phyloP scores from a whole-genome alignment of 192 early-diverging fungal genomes.

The Entomortierella parvispora region DNA sequence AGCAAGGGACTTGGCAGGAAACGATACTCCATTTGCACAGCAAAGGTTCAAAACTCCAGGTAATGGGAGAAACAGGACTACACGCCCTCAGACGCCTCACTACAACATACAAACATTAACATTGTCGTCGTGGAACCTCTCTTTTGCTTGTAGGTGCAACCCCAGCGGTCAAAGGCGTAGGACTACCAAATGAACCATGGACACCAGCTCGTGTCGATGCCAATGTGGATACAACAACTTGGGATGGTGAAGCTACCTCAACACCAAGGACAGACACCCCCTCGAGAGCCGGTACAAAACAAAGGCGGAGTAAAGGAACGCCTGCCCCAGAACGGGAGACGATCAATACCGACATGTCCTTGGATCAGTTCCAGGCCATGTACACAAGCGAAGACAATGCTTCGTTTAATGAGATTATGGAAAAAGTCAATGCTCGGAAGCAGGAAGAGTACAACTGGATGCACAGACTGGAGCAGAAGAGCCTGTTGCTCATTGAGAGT shows the following conservation, averaged over 20 bases:
- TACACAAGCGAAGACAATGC: constrained; percentile 89
- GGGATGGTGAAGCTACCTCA: constrained; percentile 3
- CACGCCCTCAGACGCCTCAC: neutral
- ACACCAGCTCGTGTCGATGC: constrained; percentile 43
- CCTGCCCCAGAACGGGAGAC: constrained; percentile 11
- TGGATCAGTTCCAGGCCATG: constrained; percentile 77
- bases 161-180: constrained; percentile 11
- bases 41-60: constrained; percentile 48
- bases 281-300: constrained; percentile 8
- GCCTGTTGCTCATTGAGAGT: constrained; percentile 29
- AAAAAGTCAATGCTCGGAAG: constrained; percentile 66
- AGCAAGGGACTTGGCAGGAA: constrained; percentile 43
- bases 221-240: constrained; percentile 14
- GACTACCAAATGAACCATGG: constrained; percentile 36
- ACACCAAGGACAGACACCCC: constrained; percentile 41
- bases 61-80: neutral
- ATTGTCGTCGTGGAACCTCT: too few relatives aligned
- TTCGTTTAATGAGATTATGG: constrained; percentile 73
- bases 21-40: constrained; percentile 40
- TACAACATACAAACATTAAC: too few relatives aligned
- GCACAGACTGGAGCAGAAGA: constrained; percentile 69
- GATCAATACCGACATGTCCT: constrained; percentile 61
- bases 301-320: neutral
- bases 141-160: constrained; percentile 19
- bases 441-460: constrained; percentile 72